These are phyloP conservation scores for Agastache rugosa DNA, from an alignment of 257 asterid species.

Conservation along the genomic window DNA sequence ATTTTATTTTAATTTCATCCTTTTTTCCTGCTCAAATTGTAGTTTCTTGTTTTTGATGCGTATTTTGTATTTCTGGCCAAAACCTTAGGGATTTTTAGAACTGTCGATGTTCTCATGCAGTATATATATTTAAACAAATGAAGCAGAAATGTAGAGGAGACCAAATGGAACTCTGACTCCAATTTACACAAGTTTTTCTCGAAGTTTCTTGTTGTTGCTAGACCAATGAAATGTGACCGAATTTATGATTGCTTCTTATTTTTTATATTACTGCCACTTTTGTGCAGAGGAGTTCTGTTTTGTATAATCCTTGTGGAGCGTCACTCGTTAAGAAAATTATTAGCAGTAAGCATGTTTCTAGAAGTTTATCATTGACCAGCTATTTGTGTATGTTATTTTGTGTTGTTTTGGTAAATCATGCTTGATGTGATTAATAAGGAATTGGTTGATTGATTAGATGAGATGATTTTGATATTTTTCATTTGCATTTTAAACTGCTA, in stretches of 20 bases:
- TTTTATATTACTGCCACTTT: background rate
- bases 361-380: background rate
- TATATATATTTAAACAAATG: background rate
- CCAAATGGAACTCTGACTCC: background rate
- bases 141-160: background rate
- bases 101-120: background rate
- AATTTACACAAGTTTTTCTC: background rate
- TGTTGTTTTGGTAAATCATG: no score
- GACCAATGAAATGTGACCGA: background rate
- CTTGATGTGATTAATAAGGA: no score
- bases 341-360: background rate
- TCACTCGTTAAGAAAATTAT: background rate
- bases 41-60: background rate
- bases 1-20: background rate
- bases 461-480: no score
- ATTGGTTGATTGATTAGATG: no score
- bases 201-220: background rate
- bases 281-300: background rate
- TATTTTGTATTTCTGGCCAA: constrained; percentile 18
- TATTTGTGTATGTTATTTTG: no score
- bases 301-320: background rate
- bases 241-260: background rate
- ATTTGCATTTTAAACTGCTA: no score
- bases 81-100: background rate
- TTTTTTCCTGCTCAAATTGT: background rate